These are phyloP conservation scores for Cordyceps militaris DNA, from an alignment of 2,329 filamentous ascomycete genomes.

Conservation along the genomic window DNA sequence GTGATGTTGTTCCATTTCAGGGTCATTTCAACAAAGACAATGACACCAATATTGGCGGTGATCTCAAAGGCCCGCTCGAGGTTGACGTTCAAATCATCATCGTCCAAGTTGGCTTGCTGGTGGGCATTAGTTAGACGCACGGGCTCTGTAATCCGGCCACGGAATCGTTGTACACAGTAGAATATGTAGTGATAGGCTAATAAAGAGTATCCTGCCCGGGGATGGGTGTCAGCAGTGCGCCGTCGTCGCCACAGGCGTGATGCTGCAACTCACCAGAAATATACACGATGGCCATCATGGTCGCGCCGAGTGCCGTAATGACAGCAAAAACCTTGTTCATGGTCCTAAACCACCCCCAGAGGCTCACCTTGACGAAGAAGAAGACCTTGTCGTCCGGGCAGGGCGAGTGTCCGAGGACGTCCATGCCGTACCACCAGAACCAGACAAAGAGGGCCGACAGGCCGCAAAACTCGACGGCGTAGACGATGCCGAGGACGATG, in stretches of 20 bases:
- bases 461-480: constrained; percentile 16
- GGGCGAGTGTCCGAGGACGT: constrained; percentile 15
- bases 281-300: constrained; percentile 13
- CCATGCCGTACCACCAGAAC: constrained; percentile 22
- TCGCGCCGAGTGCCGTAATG: constrained; percentile 13
- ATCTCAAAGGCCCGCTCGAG: constrained; percentile 13
- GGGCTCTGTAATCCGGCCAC: not conserved
- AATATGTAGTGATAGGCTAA: not conserved
- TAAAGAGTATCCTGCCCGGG: not conserved
- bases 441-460: constrained; percentile 18
- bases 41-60: constrained; percentile 19
- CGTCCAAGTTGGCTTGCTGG: not conserved
- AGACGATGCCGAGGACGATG: constrained; percentile 15
- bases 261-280: not conserved
- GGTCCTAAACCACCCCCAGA: constrained; percentile 21
- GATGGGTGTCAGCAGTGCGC: not conserved
- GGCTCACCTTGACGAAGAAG: constrained; percentile 23
- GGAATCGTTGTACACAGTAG: not conserved
- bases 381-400: constrained; percentile 22
- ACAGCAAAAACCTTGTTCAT: constrained; percentile 20
- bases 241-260: too few relatives aligned
- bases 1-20: constrained; percentile 21
- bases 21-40: constrained; percentile 20
- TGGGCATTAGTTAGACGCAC: not conserved
- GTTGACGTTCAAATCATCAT: not conserved